A percentile compares a stretch with the other conserved stretches of the same genome.
These are phyloP conservation scores for Lactarius indigo DNA, from an alignment of 768 basidiomycete species.

Conservation along the genomic window DNA sequence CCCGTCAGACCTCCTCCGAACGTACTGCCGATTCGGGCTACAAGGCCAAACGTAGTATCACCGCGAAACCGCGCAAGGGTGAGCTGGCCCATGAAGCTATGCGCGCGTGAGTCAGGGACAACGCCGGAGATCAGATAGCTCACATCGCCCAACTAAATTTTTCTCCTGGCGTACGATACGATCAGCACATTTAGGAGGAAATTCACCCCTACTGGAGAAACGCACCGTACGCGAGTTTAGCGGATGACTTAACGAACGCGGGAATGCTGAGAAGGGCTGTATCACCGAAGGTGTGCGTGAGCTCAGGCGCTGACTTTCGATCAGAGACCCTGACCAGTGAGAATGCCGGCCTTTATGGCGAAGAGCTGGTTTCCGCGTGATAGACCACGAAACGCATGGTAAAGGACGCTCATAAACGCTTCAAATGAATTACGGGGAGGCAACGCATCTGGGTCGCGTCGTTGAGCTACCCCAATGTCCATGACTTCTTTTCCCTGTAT, in stretches of 20 bases:
- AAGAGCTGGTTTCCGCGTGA: constrained; percentile 61
- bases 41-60: constrained; percentile 66
- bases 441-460: constrained; percentile 70
- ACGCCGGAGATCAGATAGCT: constrained; percentile 26
- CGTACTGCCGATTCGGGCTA: constrained; percentile 58
- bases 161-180: constrained; percentile 41
- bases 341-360: constrained; percentile 64
- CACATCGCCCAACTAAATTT: constrained; percentile 71
- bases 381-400: constrained; percentile 39
- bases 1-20: constrained; percentile 64
- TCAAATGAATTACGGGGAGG: constrained; percentile 64
- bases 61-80: constrained; percentile 69
- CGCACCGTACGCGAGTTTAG: constrained; percentile 57
- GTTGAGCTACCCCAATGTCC: constrained; percentile 54
- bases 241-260: constrained; percentile 50
- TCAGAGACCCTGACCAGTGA: constrained; percentile 44
- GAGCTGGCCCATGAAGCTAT: constrained; percentile 71
- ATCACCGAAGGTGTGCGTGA: neutral
- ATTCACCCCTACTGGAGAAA: constrained; percentile 11
- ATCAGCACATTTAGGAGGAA: neutral
- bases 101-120: neutral
- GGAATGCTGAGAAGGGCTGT: constrained; percentile 59
- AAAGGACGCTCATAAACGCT: constrained; percentile 43
- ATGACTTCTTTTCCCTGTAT: constrained; percentile 54
- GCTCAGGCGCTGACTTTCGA: neutral